Conservation (phyloP, 148 eudicot genomes). For the Selenicereus undatus region DNA sequence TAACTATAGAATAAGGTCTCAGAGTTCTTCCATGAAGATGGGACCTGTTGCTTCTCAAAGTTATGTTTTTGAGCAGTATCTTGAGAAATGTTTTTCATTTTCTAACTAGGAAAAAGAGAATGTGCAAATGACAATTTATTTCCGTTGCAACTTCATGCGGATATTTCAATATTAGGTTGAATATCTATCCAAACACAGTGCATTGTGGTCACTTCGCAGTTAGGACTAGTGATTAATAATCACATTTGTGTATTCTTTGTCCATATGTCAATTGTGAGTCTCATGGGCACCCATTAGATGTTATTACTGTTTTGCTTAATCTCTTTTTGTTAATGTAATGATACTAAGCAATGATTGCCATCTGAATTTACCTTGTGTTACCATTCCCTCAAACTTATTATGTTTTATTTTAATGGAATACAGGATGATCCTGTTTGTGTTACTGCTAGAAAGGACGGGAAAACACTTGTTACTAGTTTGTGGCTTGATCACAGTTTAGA, state of each 20-base stretch:
- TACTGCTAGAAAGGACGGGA: constrained; percentile 66
- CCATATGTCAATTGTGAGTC: not conserved
- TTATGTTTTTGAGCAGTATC: not conserved
- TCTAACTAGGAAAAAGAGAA: not conserved
- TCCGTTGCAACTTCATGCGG: not conserved
- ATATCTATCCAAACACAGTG: not conserved
- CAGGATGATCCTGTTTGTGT: constrained; percentile 94
- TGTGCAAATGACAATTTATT: not conserved
- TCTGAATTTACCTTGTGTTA: not conserved
- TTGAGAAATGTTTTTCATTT: not conserved
- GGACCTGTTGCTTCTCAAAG: not conserved
- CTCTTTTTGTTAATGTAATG: not conserved
- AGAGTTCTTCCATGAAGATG: not conserved
- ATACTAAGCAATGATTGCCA: not conserved
- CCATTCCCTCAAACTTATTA: not conserved
- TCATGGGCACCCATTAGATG: not conserved
- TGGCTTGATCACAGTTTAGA: constrained; percentile 79
- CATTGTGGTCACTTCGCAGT: not conserved
- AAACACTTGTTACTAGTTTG: constrained; percentile 51
- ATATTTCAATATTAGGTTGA: not conserved
- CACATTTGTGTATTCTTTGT: not conserved
- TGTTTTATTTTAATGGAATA: not conserved
- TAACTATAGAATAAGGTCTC: not conserved
- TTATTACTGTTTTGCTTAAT: not conserved
- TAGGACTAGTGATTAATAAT: not conserved